Conservation (phyloP, 495 filamentous ascomycete genomes). For the Staphylotrichum tortipilum region DNA sequence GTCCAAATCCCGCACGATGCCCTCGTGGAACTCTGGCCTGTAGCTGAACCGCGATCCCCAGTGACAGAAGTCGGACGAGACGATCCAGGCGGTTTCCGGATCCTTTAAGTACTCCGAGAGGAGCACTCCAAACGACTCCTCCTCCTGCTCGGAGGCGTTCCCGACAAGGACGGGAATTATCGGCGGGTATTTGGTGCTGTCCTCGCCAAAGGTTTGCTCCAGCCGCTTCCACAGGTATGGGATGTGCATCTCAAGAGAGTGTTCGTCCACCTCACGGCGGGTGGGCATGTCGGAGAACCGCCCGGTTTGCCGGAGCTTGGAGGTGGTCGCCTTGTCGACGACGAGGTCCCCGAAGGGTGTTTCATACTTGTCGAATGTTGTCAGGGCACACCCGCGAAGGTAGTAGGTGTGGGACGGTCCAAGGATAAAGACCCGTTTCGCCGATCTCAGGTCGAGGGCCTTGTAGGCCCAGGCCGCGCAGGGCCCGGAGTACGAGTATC, state of each 20-base stretch:
- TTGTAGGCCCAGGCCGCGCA: conserved; percentile 95
- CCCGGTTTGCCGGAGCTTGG: conserved; percentile 51
- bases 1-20: conserved; percentile 17
- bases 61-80: conserved; percentile 94
- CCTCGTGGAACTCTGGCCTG: conserved; percentile 30
- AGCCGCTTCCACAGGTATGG: conserved; percentile 88
- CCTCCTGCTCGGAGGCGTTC: conserved; percentile 54
- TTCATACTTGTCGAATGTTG: conserved; percentile 63
- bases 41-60: conserved; percentile 88
- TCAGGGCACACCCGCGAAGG: conserved; percentile 67
- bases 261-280: conserved; percentile 71
- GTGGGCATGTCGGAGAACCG: conserved; percentile 67
- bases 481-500: conserved; percentile 89
- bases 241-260: conserved; percentile 94
- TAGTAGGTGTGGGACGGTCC: conserved; percentile 89
- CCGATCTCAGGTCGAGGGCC: conserved; percentile 66
- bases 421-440: conserved; percentile 86
- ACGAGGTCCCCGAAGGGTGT: conserved; percentile 78
- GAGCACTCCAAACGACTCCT: conserved; percentile 59
- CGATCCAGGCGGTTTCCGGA: conserved; percentile 68
- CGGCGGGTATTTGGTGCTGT: conserved; percentile 50
- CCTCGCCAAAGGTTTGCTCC: conserved; percentile 42
- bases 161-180: conserved; percentile 87
- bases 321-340: conserved; percentile 60
- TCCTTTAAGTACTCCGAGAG: conserved; percentile 76